Conservation (phyloP, 2,329 filamentous ascomycete species). For the Pestalotiopsis sp. region DNA sequence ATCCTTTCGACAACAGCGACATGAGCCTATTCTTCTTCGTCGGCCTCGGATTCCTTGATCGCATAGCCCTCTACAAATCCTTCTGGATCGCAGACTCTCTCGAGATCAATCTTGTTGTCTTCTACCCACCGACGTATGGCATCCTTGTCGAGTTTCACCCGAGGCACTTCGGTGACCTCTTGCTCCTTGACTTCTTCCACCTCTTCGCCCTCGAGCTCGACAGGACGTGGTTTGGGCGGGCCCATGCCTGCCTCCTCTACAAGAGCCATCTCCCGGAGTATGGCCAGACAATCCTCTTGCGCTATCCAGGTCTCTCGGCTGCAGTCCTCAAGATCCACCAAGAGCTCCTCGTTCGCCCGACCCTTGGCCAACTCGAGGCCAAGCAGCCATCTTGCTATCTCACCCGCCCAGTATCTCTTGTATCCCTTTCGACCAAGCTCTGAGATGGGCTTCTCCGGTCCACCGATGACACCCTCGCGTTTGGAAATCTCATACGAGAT, state of each 20-base stretch:
- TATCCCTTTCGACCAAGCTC: constrained; percentile 85
- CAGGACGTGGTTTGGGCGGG: constrained; percentile 36
- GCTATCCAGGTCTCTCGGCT: constrained; percentile 82
- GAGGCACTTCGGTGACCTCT: constrained; percentile 36
- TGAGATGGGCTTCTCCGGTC: constrained; percentile 91
- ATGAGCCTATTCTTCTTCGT: constrained; percentile 35
- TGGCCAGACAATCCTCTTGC: constrained; percentile 78
- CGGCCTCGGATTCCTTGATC: constrained; percentile 40
- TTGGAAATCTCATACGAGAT: constrained; percentile 90
- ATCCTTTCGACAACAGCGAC: not conserved
- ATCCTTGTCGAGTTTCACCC: constrained; percentile 56
- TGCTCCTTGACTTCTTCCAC: constrained; percentile 29
- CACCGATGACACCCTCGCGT: constrained; percentile 81
- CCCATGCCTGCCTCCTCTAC: constrained; percentile 59
- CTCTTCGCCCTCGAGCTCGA: constrained; percentile 10
- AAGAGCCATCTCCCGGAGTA: constrained; percentile 80
- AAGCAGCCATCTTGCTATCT: constrained; percentile 74
- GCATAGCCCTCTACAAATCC: constrained; percentile 75
- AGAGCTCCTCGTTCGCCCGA: constrained; percentile 36
- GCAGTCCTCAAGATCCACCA: constrained; percentile 71
- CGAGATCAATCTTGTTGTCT: constrained; percentile 62
- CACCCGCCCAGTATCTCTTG: constrained; percentile 81
- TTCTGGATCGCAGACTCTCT: constrained; percentile 69
- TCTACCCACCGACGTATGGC: constrained; percentile 69
- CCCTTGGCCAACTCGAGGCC: constrained; percentile 32